phyloP scores from a whole-genome alignment of 106 monocot genomes.

The Vanilla planifolia region DNA sequence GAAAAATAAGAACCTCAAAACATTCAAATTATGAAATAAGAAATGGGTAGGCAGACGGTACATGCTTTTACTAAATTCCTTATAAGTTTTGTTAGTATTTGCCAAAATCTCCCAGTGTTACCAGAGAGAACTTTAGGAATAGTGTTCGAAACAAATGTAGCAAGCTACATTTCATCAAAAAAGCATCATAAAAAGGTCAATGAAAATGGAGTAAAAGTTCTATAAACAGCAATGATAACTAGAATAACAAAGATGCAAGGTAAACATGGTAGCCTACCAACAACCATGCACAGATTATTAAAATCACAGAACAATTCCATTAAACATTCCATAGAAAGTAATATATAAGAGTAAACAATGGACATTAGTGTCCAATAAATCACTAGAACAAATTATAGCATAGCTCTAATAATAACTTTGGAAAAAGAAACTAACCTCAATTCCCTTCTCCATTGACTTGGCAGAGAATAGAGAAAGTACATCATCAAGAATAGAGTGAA shows the following conservation, averaged over 20 bases:
- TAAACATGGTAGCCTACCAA: no score
- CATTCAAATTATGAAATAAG: background rate
- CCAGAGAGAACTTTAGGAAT: conserved; percentile 82
- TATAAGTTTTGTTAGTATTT: conserved; percentile 95
- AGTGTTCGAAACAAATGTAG: conserved; percentile 75
- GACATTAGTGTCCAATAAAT: no score
- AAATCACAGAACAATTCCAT: no score
- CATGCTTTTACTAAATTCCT: conserved; percentile 91
- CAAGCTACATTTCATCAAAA: conserved; percentile 52
- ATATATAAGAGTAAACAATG: no score
- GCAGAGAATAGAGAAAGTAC: conserved; percentile 84
- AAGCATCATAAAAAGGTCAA: conserved; percentile 5
- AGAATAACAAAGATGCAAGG: no score
- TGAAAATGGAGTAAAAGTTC: no score
- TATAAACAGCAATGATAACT: no score
- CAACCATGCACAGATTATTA: no score
- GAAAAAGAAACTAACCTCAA: conserved; percentile 50
- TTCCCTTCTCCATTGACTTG: conserved; percentile 74
- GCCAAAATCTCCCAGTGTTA: conserved; percentile 91
- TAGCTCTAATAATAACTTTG: background rate
- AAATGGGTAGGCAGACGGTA: background rate
- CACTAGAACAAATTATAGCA: background rate
- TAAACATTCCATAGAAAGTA: no score
- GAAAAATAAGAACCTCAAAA: no score
- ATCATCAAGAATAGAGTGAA: conserved; percentile 78